Percentiles rank a stretch among this genome's conserved stretches.
phyloP scores from a whole-genome alignment of 106 monocot species.

The Apostasia ramifera region DNA sequence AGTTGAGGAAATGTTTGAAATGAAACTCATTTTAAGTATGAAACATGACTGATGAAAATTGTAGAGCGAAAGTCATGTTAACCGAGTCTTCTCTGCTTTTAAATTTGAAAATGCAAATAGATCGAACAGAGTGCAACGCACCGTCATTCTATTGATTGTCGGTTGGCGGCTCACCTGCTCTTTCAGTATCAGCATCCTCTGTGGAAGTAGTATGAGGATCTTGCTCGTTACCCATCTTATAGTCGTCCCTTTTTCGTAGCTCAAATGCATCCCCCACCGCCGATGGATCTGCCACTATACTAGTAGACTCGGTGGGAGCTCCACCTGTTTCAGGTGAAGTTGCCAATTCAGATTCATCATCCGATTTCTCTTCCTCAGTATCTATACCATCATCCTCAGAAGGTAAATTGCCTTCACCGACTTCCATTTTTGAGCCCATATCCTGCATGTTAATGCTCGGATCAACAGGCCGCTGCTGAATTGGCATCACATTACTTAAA shows the following conservation, averaged over 20 bases:
- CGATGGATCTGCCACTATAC: constrained; percentile 7
- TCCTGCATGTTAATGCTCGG: constrained; percentile 7
- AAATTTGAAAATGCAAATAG: too few species aligned
- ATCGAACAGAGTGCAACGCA: too few species aligned
- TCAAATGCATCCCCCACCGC: constrained; percentile 47
- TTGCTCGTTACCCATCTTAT: constrained; percentile 1
- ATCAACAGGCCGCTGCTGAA: constrained; percentile 45
- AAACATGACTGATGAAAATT: too few species aligned
- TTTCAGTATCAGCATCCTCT: too few species aligned
- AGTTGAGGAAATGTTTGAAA: too few species aligned
- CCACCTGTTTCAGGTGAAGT: constrained; percentile 20
- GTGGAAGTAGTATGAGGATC: too few species aligned
- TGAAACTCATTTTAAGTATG: too few species aligned
- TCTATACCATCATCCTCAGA: constrained; percentile 32
- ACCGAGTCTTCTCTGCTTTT: too few species aligned
- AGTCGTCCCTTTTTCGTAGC: constrained; percentile 35
- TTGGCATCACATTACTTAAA: constrained; percentile 51
- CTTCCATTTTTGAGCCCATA: constrained; percentile 7
- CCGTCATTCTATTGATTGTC: too few species aligned
- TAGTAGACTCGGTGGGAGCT: constrained; percentile 16
- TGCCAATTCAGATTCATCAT: constrained; percentile 38
- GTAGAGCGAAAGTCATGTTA: too few species aligned
- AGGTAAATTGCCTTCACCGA: constrained; percentile 21
- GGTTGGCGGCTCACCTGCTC: too few species aligned
- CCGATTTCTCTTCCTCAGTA: constrained; percentile 29